A percentile compares a stretch with the other conserved stretches of the same genome.
These are phyloP conservation scores for Blastobotrys apis DNA, from an alignment of 1,139 yeast genomes.

Conservation along the genomic window DNA sequence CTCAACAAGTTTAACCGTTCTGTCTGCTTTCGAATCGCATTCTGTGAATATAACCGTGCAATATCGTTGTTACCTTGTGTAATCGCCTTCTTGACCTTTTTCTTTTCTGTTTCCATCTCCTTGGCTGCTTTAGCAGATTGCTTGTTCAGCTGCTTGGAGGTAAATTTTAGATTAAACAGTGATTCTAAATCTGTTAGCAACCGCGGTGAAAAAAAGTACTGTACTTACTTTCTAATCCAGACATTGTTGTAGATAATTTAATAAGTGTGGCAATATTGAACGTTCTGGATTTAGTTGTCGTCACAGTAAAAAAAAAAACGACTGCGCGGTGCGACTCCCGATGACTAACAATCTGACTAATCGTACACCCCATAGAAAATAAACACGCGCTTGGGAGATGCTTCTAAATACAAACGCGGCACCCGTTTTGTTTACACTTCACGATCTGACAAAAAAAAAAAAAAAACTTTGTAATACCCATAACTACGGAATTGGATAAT, in stretches of 20 bases:
- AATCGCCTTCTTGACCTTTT: conserved; percentile 84
- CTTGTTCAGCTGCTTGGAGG: conserved; percentile 86
- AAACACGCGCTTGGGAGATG: too few relatives aligned
- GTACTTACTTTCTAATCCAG: conserved; percentile 49
- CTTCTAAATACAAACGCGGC: too few relatives aligned
- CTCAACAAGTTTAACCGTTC: conserved; percentile 80
- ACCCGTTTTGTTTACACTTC: neutral
- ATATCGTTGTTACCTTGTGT: conserved; percentile 85
- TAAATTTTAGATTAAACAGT: conserved; percentile 60
- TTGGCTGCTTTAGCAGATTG: conserved; percentile 90
- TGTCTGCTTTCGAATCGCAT: conserved; percentile 87
- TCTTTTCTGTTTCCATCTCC: conserved; percentile 83
- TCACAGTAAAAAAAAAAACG: too few relatives aligned
- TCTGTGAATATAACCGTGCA: conserved; percentile 91
- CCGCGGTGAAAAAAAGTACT: too few relatives aligned
- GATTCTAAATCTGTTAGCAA: conserved; percentile 47
- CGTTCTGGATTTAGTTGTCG: too few relatives aligned
- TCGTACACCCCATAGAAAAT: too few relatives aligned
- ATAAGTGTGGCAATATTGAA: too few relatives aligned
- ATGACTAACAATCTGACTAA: too few relatives aligned
- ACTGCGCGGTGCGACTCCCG: too few relatives aligned
- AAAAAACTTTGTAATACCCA: too few relatives aligned
- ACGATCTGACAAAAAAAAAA: neutral
- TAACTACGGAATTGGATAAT: too few relatives aligned
- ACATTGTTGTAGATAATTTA: conserved; percentile 35